Percentiles rank a stretch among this genome's conserved stretches.
Evolutionary conservation across 192 early-diverging fungal species (phyloP).

Genomic region (Umbelopsis ramanniana): DNA sequence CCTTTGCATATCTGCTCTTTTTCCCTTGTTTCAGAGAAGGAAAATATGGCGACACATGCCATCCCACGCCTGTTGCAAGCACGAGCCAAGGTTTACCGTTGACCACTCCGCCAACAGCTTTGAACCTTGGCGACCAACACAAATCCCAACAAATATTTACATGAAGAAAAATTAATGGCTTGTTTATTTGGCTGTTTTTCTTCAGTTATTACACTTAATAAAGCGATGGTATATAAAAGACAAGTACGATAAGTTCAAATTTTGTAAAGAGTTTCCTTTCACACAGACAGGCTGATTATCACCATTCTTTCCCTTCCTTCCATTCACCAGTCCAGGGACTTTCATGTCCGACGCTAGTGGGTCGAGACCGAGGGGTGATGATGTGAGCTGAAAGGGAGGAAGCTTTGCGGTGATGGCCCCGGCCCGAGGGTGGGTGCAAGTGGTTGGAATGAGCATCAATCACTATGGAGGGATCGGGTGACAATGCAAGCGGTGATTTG

Average conservation of each 20-base stretch:
- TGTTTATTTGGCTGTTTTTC: too few relatives aligned
- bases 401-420: slow-evolving; percentile 7
- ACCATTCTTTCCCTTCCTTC: slow-evolving; percentile 21
- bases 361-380: background rate
- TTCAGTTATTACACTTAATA: background rate
- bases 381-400: slow-evolving; percentile 4
- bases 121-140: too few relatives aligned
- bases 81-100: too few relatives aligned
- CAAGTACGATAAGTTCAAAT: background rate
- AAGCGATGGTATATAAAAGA: background rate
- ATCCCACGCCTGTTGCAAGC: too few relatives aligned
- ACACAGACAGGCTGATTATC: background rate
- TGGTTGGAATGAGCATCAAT: background rate
- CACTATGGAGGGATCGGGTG: background rate
- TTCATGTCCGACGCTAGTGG: background rate
- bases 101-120: too few relatives aligned
- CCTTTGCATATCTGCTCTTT: too few relatives aligned
- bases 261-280: too few relatives aligned
- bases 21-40: too few relatives aligned
- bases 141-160: too few relatives aligned
- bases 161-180: too few relatives aligned
- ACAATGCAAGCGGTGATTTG: background rate
- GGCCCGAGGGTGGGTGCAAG: background rate
- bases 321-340: slow-evolving; percentile 10
- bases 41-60: too few relatives aligned